A percentile compares a stretch with the other conserved stretches of the same genome.
These are phyloP conservation scores for Chrysanthemum seticuspe DNA, from an alignment of 129 eudicot species.

Conservation along the genomic window DNA sequence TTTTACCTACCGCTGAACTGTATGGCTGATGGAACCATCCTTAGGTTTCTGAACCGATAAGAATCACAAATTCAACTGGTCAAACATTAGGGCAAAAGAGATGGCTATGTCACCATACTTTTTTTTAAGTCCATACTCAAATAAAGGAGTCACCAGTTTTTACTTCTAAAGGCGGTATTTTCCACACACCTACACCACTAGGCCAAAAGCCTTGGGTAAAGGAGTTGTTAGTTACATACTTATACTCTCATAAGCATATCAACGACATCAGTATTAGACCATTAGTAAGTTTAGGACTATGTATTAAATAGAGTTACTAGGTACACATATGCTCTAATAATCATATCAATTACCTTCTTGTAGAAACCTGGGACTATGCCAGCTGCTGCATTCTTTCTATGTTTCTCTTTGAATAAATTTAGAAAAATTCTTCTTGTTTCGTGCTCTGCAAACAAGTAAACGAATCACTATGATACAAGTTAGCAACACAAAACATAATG, in stretches of 20 bases:
- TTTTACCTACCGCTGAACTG: slow-evolving; percentile 89
- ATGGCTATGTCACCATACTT: background rate
- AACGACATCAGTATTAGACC: background rate
- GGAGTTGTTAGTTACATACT: background rate
- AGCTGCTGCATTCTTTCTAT: slow-evolving; percentile 67
- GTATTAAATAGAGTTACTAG: background rate
- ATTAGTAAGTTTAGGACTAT: background rate
- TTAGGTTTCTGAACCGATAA: slow-evolving; percentile 70
- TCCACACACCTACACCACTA: too few species aligned
- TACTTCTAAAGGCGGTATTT: too few species aligned
- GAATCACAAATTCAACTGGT: background rate
- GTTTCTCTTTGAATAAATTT: slow-evolving; percentile 81
- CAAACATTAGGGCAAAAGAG: background rate
- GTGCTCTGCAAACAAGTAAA: slow-evolving; percentile 54
- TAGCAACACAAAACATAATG: background rate
- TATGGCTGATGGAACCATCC: slow-evolving; percentile 87
- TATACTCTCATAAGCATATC: background rate
- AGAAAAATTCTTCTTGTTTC: slow-evolving; percentile 76
- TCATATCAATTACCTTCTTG: slow-evolving; percentile 85
- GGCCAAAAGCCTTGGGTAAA: too few species aligned
- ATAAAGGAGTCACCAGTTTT: background rate
- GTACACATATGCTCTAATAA: background rate
- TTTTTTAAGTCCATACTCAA: too few species aligned
- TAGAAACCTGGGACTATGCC: slow-evolving; percentile 83
- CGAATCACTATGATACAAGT: background rate